Percentiles rank a stretch among this genome's conserved stretches.
Evolutionary conservation across 805 yeast species (phyloP).

Genomic region (Hanseniaspora taiwanica): DNA sequence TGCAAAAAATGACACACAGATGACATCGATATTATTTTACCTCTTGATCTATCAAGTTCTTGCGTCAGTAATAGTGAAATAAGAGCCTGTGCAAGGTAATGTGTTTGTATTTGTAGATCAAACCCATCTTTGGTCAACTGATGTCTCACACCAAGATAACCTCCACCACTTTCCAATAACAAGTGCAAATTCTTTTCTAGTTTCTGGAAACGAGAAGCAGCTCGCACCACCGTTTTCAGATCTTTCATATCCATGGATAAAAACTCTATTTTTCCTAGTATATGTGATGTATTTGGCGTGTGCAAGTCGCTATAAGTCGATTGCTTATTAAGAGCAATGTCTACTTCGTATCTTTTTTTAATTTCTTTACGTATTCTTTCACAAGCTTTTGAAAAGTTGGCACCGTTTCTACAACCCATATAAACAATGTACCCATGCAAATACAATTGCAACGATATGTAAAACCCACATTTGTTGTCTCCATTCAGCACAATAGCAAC

Average conservation of each 20-base stretch:
- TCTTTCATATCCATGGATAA: conserved; percentile 44
- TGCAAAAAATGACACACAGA: conserved; percentile 47
- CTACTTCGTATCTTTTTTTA: conserved; percentile 25
- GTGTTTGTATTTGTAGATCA: conserved; percentile 71
- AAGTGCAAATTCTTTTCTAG: conserved; percentile 42
- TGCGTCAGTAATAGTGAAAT: conserved; percentile 50
- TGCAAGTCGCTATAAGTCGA: conserved; percentile 5
- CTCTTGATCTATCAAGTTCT: conserved; percentile 29
- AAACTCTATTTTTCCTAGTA: conserved; percentile 38
- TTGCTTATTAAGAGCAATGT: conserved; percentile 8
- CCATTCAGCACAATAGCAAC: conserved; percentile 75
- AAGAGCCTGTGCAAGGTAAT: conserved; percentile 63
- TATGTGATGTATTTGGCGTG: conserved; percentile 14
- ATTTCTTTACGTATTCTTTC: conserved; percentile 44
- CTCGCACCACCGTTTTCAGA: conserved; percentile 32
- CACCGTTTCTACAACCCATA: conserved; percentile 53
- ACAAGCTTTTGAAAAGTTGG: conserved; percentile 29
- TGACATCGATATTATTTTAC: conserved; percentile 46
- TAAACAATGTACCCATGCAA: conserved; percentile 69
- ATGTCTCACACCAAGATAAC: conserved; percentile 67
- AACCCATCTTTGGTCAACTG: conserved; percentile 52
- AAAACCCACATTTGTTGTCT: conserved; percentile 70
- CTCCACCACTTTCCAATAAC: conserved; percentile 58
- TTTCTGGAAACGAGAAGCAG: conserved; percentile 32
- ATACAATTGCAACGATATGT: conserved; percentile 59